Base-by-base conservation (phyloP, 352 stramenopile species). In the Thalassiosira hispida region DNA sequence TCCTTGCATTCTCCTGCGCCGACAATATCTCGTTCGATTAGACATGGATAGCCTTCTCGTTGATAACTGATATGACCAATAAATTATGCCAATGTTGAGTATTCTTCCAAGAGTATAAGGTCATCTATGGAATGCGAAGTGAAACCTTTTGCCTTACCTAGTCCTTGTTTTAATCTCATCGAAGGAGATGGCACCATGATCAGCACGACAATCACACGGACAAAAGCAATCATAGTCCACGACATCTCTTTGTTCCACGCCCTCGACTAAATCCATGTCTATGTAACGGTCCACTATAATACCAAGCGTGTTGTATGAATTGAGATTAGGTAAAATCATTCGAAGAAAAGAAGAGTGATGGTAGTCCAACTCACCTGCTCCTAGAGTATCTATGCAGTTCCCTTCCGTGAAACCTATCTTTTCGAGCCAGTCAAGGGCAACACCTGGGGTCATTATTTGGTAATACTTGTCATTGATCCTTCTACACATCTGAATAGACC, bases 1-100 rank as follows among this genome's bases (percentile, higher is more conserved):
- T 29, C 46, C 46, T 23, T 18, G n/a, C 46, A 55, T 29, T 55
- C 46, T 57, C 22, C 47, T 57, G 5, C 7, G 22, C 47, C 47
- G 1, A n/a, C 18, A 57, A 57, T 18, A 9, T 57, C 47, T 57
- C 18, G 47, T 27, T 57, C 20, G 23, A 57, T 35, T 3, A 11
- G n/a, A 35, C 47, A 57, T 35, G 47, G 20, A 31, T 57, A 35
- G 3, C 47, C 47, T 57, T 57, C 47, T 35, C 1, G 47, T 57
- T 57, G 20, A 18, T 53, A 53, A 27, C 47, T 57, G 22, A 57
- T 14, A 4, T 12, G 11, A 55, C 4, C 12, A 4, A 27, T 55
- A 7, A 12, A 49, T 49, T 49, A n/a, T n/a, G 40, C 5, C 33
- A 49, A 4, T n/a, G 4, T n/a, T n/a, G n/a, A n/a, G n/a, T n/a